Evolutionary conservation across 495 filamentous ascomycete genomes (phyloP), one percentile per base, ranked within the genome.

Genomic region (Pyrenopolyporus hunteri): DNA sequence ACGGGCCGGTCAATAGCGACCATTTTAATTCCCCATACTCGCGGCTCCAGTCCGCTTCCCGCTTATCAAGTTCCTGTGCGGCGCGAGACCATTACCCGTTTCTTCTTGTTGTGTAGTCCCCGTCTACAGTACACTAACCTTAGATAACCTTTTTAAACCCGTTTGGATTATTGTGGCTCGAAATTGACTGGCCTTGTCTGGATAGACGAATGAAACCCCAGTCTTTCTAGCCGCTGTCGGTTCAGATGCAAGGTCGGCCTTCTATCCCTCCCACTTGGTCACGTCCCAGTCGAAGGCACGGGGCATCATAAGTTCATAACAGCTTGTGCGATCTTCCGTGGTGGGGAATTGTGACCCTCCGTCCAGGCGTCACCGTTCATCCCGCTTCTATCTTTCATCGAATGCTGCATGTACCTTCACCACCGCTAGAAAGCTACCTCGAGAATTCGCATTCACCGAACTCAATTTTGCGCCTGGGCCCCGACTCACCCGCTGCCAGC

Each of bases 151-250:
- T n/a, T 43, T 44, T 55, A 50, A 53, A 48, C 61, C 50, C 59
- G 48, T 64, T 58, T 64, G 50, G 37, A 62, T 54, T 66, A 62
- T 61, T 64, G 55, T 64, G 47, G 50, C 57, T 63, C 59, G 59
- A 64, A 69, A 58, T 57, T 64, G 62, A 62, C 63, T 55, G 57
- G 57, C 56, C 53, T 56, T 42, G 55, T 63, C 51, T 57, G 35
- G 43, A 69, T 55, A 72, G 68, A 73, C 75, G 73, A 76, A 77
- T 74, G 69, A 73, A 64, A 74, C 74, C 71, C 67, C 69, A 57
- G 74, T 74, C 72, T 60, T 63, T 23, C 64, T 79, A 78, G 67
- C 76, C 73, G 75, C 73, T 72, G 64, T 71, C 70, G 70, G 54
- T 70, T 72, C 72, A 55, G 59, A 69, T 70, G 70, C 74, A 75